Conservation (phyloP, 73 alveolate species). For the Tetrahymena thermophila region DNA sequence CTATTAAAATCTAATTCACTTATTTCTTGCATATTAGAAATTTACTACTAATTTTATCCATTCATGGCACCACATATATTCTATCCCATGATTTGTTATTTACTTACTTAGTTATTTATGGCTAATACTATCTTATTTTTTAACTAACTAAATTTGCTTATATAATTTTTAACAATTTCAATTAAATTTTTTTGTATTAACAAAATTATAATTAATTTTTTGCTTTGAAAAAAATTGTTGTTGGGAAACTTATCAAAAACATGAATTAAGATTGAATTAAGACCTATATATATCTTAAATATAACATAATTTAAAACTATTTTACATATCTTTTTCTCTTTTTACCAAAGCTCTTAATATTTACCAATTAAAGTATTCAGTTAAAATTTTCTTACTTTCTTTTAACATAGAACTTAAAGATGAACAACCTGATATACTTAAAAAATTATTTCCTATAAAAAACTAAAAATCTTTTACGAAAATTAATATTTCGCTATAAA, state of each 20-base stretch:
- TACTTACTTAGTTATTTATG: no score
- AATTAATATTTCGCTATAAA: no score
- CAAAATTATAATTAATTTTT: not conserved
- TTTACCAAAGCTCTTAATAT: no score
- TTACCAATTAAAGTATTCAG: no score
- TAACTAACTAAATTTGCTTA: not conserved
- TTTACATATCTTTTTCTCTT: no score
- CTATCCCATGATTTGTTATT: not conserved
- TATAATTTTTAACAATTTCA: not conserved
- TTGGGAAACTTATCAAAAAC: not conserved
- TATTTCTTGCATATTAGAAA: not conserved
- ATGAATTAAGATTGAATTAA: not conserved
- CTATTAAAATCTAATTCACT: not conserved
- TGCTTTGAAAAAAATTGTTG: not conserved
- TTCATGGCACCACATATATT: not conserved
- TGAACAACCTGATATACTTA: no score
- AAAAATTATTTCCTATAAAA: no score
- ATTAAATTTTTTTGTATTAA: not conserved
- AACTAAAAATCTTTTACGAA: no score
- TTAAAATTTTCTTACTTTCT: no score
- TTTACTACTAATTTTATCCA: not conserved
- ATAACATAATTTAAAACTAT: not conserved
- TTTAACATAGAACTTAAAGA: no score
- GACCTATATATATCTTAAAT: not conserved
- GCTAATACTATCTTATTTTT: not conserved